Percentiles rank a stretch among this genome's conserved stretches.
phyloP scores from a whole-genome alignment of 306 rosid species.

The Cyamopsis tetragonoloba region DNA sequence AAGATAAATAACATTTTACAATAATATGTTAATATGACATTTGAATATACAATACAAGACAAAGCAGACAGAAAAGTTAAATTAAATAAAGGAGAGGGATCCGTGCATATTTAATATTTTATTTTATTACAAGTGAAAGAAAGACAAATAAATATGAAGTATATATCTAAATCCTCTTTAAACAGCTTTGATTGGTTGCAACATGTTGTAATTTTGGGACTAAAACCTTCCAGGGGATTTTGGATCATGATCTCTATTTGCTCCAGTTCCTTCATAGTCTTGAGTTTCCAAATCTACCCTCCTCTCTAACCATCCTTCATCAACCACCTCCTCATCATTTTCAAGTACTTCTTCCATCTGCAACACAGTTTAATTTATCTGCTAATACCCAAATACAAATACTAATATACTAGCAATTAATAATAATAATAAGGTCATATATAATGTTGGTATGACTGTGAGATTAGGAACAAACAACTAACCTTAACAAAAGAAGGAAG shows the following conservation, averaged over 20 bases:
- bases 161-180: not conserved
- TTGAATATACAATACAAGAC: not conserved
- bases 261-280: conserved; percentile 48
- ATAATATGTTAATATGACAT: too few relatives aligned
- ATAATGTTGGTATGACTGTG: not conserved
- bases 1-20: too few relatives aligned
- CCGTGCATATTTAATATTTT: conserved; percentile 1
- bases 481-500: conserved; percentile 32
- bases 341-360: conserved; percentile 16
- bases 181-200: not conserved
- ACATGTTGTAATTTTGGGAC: not conserved
- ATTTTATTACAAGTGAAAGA: not conserved
- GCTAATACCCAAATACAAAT: not conserved
- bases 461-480: not conserved
- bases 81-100: not conserved
- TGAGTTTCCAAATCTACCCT: conserved; percentile 38
- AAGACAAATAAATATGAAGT: not conserved
- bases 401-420: too few relatives aligned
- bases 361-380: not conserved
- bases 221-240: conserved; percentile 36
- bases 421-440: too few relatives aligned
- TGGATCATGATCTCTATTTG: conserved; percentile 47
- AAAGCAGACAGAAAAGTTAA: not conserved
- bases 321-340: not conserved
- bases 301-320: conserved; percentile 16